Conservation (phyloP, 805 yeast genomes). For the Saturnispora halmiae region DNA sequence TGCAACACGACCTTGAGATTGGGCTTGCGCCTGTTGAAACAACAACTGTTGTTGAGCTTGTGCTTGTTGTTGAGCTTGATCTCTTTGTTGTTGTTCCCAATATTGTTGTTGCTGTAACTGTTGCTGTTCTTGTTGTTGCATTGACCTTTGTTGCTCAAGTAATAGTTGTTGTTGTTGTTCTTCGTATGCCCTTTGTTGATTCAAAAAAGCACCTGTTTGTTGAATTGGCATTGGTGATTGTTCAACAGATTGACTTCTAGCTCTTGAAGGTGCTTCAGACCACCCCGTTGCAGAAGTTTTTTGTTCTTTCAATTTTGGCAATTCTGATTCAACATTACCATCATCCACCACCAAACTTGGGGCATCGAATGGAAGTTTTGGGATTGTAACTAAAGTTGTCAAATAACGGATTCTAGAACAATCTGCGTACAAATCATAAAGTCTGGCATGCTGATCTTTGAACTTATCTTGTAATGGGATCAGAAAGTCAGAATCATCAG, state of each 20-base stretch:
- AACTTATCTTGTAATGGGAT: constrained; percentile 66
- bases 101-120: constrained; percentile 64
- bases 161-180: constrained; percentile 53
- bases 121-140: constrained; percentile 56
- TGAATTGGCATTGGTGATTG: constrained; percentile 26
- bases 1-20: constrained; percentile 68
- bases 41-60: constrained; percentile 61
- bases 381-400: constrained; percentile 72
- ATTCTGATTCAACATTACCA: constrained; percentile 33
- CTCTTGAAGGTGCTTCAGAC: constrained; percentile 32
- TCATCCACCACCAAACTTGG: constrained; percentile 48
- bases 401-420: constrained; percentile 77
- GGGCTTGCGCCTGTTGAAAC: constrained; percentile 60
- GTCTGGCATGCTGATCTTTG: constrained; percentile 54
- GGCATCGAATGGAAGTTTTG: constrained; percentile 50
- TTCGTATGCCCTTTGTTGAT: constrained; percentile 44
- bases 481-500: constrained; percentile 67
- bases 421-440: constrained; percentile 82
- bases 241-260: constrained; percentile 16
- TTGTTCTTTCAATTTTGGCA: constrained; percentile 25
- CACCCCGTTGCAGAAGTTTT: constrained; percentile 15
- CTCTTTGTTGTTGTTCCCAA: constrained; percentile 67
- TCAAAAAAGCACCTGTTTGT: constrained; percentile 39
- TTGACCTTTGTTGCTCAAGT: constrained; percentile 55
- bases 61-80: constrained; percentile 59